phyloP scores from a whole-genome alignment of 148 eudicot genomes.

The Camellia japonica region DNA sequence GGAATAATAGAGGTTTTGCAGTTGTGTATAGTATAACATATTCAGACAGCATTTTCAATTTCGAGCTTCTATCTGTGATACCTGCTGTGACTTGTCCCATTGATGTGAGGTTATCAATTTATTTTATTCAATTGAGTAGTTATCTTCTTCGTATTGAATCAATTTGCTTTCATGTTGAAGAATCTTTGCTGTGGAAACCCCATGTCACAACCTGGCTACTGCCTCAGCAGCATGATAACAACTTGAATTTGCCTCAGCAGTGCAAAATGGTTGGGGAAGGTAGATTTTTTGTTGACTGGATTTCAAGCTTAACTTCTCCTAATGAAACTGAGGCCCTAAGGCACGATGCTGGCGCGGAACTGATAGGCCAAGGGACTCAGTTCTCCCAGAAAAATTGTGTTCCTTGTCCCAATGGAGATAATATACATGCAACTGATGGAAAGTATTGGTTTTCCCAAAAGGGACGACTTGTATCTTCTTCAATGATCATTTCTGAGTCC shows the following conservation, averaged over 20 bases:
- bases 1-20: constrained; percentile 72
- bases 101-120: constrained; percentile 39
- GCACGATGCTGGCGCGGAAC: constrained; percentile 12
- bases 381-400: background rate
- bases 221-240: constrained; percentile 34
- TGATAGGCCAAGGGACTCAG: constrained; percentile 14
- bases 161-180: constrained; percentile 48
- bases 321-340: constrained; percentile 17
- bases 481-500: constrained; percentile 83
- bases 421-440: constrained; percentile 25
- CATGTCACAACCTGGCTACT: constrained; percentile 65
- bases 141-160: constrained; percentile 70
- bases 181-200: constrained; percentile 79
- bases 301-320: constrained; percentile 22
- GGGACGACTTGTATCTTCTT: constrained; percentile 57
- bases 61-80: constrained; percentile 36
- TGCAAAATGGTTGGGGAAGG: constrained; percentile 62
- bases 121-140: constrained; percentile 47
- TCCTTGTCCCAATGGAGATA: constrained; percentile 19
- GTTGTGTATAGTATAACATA: constrained; percentile 55
- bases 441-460: constrained; percentile 28
- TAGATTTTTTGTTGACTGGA: constrained; percentile 47
- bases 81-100: constrained; percentile 53
- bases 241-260: constrained; percentile 23
- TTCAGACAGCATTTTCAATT: constrained; percentile 47